phyloP scores from a whole-genome alignment of 2,329 filamentous ascomycete genomes.

The Trichoderma semiorbis region DNA sequence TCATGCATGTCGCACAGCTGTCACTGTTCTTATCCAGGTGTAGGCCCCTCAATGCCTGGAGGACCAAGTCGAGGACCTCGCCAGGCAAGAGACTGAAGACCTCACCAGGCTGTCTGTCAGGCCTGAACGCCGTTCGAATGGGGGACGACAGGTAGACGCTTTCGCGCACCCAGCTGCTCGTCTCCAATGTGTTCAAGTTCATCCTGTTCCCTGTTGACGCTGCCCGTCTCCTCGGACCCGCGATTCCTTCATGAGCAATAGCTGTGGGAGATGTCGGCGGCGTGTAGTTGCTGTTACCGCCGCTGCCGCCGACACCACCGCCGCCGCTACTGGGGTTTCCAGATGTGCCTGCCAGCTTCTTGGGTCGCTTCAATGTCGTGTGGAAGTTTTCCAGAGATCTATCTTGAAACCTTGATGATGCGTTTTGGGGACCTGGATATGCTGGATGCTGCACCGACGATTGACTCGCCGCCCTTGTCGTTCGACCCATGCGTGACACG shows the following conservation, averaged over 20 bases:
- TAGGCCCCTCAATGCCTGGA: slow-evolving; percentile 49
- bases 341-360: slow-evolving; percentile 31
- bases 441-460: slow-evolving; percentile 30
- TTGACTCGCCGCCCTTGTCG: slow-evolving; percentile 20
- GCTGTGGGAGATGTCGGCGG: slow-evolving; percentile 24
- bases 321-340: background rate
- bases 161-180: slow-evolving; percentile 20
- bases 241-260: slow-evolving; percentile 29
- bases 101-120: slow-evolving; percentile 41
- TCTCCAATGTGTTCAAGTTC: slow-evolving; percentile 41
- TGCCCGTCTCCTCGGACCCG: slow-evolving; percentile 26
- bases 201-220: slow-evolving; percentile 37
- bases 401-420: slow-evolving; percentile 24
- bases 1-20: slow-evolving; percentile 63
- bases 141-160: slow-evolving; percentile 16
- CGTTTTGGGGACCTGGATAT: slow-evolving; percentile 32
- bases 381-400: slow-evolving; percentile 25
- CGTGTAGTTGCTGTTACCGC: slow-evolving; percentile 14
- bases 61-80: slow-evolving; percentile 57
- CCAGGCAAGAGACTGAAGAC: slow-evolving; percentile 53
- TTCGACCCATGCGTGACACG: slow-evolving; percentile 7
- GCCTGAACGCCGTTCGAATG: slow-evolving; percentile 15
- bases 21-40: slow-evolving; percentile 47
- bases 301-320: background rate
- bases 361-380: slow-evolving; percentile 34